Base-by-base conservation (phyloP, 148 eudicot genomes). In the Diospyros lotus region DNA sequence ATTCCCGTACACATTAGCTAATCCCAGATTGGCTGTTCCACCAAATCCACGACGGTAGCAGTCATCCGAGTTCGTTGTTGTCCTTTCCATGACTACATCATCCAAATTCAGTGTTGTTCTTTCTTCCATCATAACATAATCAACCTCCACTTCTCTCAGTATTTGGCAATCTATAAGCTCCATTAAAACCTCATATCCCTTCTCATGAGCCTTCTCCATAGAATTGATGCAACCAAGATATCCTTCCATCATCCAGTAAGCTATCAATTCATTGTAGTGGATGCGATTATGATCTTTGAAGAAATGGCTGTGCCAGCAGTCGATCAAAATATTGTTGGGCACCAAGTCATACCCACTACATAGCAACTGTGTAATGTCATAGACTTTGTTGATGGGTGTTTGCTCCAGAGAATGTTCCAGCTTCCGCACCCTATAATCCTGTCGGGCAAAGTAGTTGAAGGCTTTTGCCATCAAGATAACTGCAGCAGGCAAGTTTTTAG, bases 241-340 rank as follows among this genome's bases (percentile, higher is more conserved):
- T 46, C 84, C 87, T 72, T 81, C 84, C 73, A 84, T 42, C 6
- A 84, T 81, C 87, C 84, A 84, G 71, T 84, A 84, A 17, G 82
- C 76, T 68, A 81, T 84, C 70, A 84, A 62, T 64, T 76, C 84
- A 70, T 78, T 72, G 63, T 73, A 77, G 42, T 81, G 72, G 18
- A 81, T 68, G 38, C 74, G 18, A 10, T 69, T 15, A 11, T 41
- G 38, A 9, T 11, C 62, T 1, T 44, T 38, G 40, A 76, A 76
- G 69, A 72, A 80, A 67, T 72, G 70, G 4, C 55, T 68, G 10
- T 38, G 14, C 46, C 11, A 69, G 62, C 53, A 72, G 70, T 78
- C 80, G 9, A 78, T 66, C 41, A 78, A 6, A 44, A 78, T 12
- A 18, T 18, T 58, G 8, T 9, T 44, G 1, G 72, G 80, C 51